Percentiles rank a stretch among this genome's conserved stretches.
Evolutionary conservation across 352 stramenopile species (phyloP).

Genomic region (Ophiocytium majus): DNA sequence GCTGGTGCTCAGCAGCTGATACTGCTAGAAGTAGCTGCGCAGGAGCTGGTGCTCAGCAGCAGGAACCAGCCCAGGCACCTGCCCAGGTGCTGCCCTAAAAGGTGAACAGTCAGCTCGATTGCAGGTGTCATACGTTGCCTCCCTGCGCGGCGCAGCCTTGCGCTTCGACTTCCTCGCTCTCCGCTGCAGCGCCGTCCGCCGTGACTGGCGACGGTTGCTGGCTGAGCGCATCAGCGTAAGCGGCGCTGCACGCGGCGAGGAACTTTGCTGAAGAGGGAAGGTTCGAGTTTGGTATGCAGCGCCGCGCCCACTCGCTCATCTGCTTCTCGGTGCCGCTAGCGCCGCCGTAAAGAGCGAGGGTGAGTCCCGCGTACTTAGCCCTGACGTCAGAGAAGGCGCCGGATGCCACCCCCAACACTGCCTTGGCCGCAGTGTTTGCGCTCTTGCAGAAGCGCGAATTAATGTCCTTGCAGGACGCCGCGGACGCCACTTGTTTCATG

Average conservation of each 20-base stretch:
- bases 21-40: too few relatives aligned
- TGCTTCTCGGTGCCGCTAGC: background rate
- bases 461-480: slow-evolving; percentile 3
- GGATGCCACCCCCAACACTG: background rate
- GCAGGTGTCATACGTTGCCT: background rate
- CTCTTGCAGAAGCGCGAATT: slow-evolving; percentile 9
- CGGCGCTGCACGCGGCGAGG: background rate
- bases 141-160: background rate
- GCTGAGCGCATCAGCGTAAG: background rate
- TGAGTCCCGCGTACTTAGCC: background rate
- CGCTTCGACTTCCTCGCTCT: background rate
- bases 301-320: background rate
- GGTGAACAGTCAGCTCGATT: too few relatives aligned
- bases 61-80: too few relatives aligned
- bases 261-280: background rate
- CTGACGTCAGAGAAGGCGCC: background rate
- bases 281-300: background rate
- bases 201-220: background rate
- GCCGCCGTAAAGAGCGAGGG: background rate
- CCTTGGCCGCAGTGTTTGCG: slow-evolving; percentile 15
- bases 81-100: too few relatives aligned
- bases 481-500: background rate
- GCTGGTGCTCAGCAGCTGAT: too few relatives aligned
- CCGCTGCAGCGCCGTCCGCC: background rate
- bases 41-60: too few relatives aligned